Evolutionary conservation across 73 alveolate genomes (phyloP).

Genomic region (Stentor roeselii): DNA sequence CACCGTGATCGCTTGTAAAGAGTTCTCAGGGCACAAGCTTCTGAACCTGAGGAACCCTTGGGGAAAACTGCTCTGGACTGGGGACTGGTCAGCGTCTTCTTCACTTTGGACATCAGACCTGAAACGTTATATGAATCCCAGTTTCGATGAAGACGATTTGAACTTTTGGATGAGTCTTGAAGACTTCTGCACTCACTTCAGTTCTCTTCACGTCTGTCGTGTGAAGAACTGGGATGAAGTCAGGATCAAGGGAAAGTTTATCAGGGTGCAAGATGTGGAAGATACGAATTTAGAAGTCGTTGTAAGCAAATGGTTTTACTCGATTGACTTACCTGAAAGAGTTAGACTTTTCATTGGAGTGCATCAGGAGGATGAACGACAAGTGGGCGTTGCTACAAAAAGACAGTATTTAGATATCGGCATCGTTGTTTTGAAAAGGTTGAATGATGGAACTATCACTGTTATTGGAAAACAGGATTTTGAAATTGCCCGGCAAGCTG

Average conservation of each 20-base stretch:
- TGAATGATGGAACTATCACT: conserved; percentile 26
- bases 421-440: conserved; percentile 41
- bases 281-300: conserved; percentile 32
- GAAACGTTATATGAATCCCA: background rate
- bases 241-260: conserved; percentile 44
- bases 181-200: conserved; percentile 42
- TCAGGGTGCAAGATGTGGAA: conserved; percentile 37
- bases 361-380: conserved; percentile 60
- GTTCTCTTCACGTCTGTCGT: conserved; percentile 41
- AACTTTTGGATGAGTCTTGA: conserved; percentile 56
- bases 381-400: conserved; percentile 31
- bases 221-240: conserved; percentile 35
- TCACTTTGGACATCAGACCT: background rate
- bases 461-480: conserved; percentile 23
- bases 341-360: conserved; percentile 43
- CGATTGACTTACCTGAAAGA: conserved; percentile 22
- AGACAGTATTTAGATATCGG: conserved; percentile 56
- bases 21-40: conserved; percentile 67
- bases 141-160: background rate
- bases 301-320: conserved; percentile 38
- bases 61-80: background rate
- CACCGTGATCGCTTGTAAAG: conserved; percentile 73
- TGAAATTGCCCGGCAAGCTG: background rate
- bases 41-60: conserved; percentile 41
- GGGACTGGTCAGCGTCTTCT: background rate